These are phyloP conservation scores for Stachybotrys echinatus DNA, from an alignment of 2,329 filamentous ascomycete genomes.

Conservation along the genomic window DNA sequence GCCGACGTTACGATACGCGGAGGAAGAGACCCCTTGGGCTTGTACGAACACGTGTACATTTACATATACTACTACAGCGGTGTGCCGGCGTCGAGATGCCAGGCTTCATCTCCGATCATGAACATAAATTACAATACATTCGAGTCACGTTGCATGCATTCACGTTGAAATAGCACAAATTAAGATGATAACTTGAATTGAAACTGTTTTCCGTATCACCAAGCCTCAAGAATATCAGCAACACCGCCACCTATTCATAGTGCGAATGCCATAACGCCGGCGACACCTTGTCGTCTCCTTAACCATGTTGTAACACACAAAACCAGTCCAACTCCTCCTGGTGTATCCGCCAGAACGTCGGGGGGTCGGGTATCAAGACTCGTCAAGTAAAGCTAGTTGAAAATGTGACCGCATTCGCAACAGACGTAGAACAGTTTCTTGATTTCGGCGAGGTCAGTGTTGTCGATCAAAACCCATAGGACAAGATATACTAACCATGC, in stretches of 20 bases:
- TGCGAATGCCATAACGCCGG: not conserved
- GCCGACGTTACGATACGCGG: not conserved
- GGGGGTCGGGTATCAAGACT: not conserved
- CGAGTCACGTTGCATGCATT: not conserved
- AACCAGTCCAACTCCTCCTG: not conserved
- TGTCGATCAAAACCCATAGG: not conserved
- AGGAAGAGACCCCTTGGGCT: not conserved
- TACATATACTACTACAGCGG: not conserved
- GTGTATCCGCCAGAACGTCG: not conserved
- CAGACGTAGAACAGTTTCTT: constrained; percentile 94
- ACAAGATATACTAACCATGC: constrained; percentile 69
- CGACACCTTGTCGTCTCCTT: not conserved
- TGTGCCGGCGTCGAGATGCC: not conserved
- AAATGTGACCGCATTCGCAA: constrained; percentile 88
- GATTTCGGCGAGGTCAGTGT: not conserved
- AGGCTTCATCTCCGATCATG: not conserved
- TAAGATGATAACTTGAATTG: not conserved
- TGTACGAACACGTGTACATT: not conserved
- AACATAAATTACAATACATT: not conserved
- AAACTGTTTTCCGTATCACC: not conserved
- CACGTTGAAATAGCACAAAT: not conserved
- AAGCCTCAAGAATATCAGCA: not conserved
- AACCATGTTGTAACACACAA: not conserved
- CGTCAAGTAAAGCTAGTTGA: constrained; percentile 39
- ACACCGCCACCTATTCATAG: not conserved